Percentiles rank a stretch among this genome's conserved stretches.
These are phyloP conservation scores for Fusarium setosum DNA, from an alignment of 2,329 filamentous ascomycete species.

Conservation along the genomic window DNA sequence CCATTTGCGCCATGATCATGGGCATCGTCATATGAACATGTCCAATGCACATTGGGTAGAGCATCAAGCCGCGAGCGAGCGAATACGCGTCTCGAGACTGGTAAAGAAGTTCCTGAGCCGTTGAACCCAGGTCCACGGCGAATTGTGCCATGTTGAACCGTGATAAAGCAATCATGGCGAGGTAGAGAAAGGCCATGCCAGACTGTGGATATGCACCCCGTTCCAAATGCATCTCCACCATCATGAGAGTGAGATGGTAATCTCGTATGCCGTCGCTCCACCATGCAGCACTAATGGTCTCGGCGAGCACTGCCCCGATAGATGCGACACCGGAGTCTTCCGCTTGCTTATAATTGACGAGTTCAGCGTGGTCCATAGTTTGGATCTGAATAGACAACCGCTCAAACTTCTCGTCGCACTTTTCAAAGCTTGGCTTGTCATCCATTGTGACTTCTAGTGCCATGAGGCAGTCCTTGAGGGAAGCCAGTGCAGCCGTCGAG, in stretches of 20 bases:
- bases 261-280: conserved; percentile 80
- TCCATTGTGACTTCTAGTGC: conserved; percentile 77
- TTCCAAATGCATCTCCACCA: conserved; percentile 74
- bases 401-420: conserved; percentile 81
- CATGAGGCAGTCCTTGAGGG: conserved; percentile 76
- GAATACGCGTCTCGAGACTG: conserved; percentile 73
- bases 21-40: conserved; percentile 74
- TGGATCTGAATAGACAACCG: conserved; percentile 69
- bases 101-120: conserved; percentile 73
- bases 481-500: conserved; percentile 73
- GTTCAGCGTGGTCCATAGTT: conserved; percentile 61
- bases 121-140: conserved; percentile 72
- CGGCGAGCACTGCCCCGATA: conserved; percentile 76
- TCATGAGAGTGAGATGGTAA: conserved; percentile 75
- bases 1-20: conserved; percentile 68
- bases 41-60: conserved; percentile 76
- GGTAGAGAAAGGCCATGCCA: conserved; percentile 74
- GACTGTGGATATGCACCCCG: conserved; percentile 76
- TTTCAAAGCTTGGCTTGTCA: conserved; percentile 75
- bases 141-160: conserved; percentile 79
- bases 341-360: conserved; percentile 56
- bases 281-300: conserved; percentile 77
- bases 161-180: conserved; percentile 74
- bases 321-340: conserved; percentile 68
- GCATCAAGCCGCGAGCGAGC: conserved; percentile 74